Base-by-base conservation (phyloP, 1,284 basidiomycete species). In the Cryptococcus sp. region DNA sequence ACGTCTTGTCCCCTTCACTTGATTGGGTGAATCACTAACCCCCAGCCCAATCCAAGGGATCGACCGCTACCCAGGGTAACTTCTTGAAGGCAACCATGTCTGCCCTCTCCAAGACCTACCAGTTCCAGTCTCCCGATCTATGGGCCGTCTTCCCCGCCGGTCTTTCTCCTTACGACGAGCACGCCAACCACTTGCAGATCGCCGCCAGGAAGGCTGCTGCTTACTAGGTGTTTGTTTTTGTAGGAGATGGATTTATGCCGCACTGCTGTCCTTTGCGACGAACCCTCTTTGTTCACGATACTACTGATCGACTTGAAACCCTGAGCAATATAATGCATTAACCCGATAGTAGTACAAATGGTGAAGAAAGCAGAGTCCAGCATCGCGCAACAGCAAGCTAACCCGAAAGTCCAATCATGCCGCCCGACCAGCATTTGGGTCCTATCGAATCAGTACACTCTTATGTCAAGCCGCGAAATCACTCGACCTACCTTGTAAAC, bases 41-140 rank as follows among this genome's bases (percentile, higher is more conserved):
- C 21, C 31, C 82, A 97, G 65, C 94, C 56, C 91, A 96, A 77
- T 87, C 94, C 56, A 92, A 91, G 80, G 94, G 96, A 76, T 93
- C 90, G 66, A 99, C 96, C 50, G 91, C 93, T 45, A 98, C 96
- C 60, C 97, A 97, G 90, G 93, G 93, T 77, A 98, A 98, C 82
- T 98, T 98, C 85, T 86, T 98, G 81, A 98, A 98, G 81, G 96
- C 94, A 51, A 96, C 94, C 58, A 97, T 97, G 75, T 87, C 84
- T 70, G 94, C 96, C 52, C 91, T 98, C 77, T 90, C 94, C 67
- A 92, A 92, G 85, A 97, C 94, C 61, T 98, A 98, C 78, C 64
- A 63, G 42, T 92, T 96, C 88, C 86, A 98, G 63, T 97, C 93
- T 46, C 94, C 96, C 61, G 92, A 98, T 78, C 83, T 98, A 71